A percentile compares a stretch with the other conserved stretches of the same genome.
Conservation (phyloP, 192 early-diverging fungal genomes). For the Obelidium mucronatum region DNA sequence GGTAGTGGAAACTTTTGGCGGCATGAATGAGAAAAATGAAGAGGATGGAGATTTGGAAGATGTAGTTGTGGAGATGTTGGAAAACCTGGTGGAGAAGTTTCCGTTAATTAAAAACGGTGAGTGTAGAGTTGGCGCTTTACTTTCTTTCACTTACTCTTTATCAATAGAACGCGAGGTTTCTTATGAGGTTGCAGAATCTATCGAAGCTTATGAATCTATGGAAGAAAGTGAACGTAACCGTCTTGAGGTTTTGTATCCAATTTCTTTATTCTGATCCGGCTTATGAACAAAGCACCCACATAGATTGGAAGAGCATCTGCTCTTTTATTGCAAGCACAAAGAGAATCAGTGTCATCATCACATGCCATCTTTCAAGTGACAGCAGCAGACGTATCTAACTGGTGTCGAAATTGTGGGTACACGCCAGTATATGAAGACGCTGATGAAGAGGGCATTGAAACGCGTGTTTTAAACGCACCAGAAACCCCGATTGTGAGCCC, state of each 20-base stretch:
- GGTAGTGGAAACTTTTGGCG: no score
- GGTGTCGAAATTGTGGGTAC: not conserved
- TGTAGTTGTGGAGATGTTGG: not conserved
- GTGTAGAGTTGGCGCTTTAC: not conserved
- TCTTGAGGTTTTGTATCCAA: conserved; percentile 46
- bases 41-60: not conserved
- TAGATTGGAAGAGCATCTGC: not conserved
- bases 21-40: not conserved
- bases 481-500: no score
- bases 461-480: not conserved
- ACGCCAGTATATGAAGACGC: not conserved
- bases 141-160: not conserved
- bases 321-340: no score
- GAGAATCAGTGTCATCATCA: no score
- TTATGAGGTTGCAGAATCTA: conserved; percentile 36
- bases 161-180: not conserved
- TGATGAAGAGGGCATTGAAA: not conserved
- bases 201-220: conserved; percentile 50
- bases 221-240: conserved; percentile 53
- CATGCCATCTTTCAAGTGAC: no score
- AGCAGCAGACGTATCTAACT: no score
- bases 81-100: not conserved
- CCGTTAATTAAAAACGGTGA: conserved; percentile 3
- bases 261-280: no score
- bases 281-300: not conserved